These are phyloP conservation scores for Dryadomyces quercus-mongolicae DNA, from an alignment of 2,329 filamentous ascomycete genomes.

Conservation along the genomic window DNA sequence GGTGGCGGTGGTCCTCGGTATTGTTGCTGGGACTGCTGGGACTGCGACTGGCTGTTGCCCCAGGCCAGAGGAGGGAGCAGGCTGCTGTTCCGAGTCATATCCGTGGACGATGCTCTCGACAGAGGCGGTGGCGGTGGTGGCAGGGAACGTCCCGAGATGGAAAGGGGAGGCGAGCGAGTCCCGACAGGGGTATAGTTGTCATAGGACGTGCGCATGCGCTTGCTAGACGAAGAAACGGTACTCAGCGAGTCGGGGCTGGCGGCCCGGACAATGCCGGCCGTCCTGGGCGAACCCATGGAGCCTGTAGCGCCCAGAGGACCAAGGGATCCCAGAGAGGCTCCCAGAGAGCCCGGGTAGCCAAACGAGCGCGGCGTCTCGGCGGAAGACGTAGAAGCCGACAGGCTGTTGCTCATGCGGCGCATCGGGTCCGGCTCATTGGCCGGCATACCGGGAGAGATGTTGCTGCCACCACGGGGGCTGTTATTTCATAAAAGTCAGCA, in stretches of 20 bases:
- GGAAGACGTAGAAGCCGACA: constrained; percentile 8
- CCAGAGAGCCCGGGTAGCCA: constrained; percentile 33
- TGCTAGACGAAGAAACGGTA: constrained; percentile 19
- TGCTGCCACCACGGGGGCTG: constrained; percentile 46
- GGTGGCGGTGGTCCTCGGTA: neutral
- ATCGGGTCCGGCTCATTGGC: constrained; percentile 36
- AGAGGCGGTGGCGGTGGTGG: constrained; percentile 11
- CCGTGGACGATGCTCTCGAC: neutral
- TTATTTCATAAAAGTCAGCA: constrained; percentile 4
- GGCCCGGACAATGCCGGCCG: constrained; percentile 18
- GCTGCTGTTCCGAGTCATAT: constrained; percentile 1
- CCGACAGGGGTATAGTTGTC: constrained; percentile 28
- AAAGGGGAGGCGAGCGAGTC: constrained; percentile 15
- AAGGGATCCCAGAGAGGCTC: no score
- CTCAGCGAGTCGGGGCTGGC: constrained; percentile 17
- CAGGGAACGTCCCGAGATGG: constrained; percentile 6
- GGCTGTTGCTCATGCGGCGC: constrained; percentile 20
- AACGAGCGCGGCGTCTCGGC: constrained; percentile 25
- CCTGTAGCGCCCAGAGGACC: constrained; percentile 36
- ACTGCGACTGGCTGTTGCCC: neutral
- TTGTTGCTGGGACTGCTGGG: neutral
- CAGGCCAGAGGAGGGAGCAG: neutral
- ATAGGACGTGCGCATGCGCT: constrained; percentile 36
- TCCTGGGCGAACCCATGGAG: constrained; percentile 11
- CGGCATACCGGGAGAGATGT: constrained; percentile 40